phyloP scores from a whole-genome alignment of 495 filamentous ascomycete species.

The Lindgomyces ingoldianus region DNA sequence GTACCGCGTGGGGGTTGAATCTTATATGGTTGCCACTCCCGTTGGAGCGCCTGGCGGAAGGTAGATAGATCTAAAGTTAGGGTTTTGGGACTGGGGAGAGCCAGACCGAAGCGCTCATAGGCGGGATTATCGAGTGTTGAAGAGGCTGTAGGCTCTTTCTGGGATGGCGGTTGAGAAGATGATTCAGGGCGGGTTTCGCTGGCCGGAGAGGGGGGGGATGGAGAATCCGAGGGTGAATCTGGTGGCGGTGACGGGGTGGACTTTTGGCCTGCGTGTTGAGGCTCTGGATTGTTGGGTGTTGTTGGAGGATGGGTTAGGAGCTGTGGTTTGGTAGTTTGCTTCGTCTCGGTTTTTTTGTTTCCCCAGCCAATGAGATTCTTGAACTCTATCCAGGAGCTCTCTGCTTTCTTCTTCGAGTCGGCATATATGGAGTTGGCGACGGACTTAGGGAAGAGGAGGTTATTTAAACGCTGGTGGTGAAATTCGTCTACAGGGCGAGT shows the following conservation, averaged over 20 bases:
- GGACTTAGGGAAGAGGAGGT: constrained; percentile 49
- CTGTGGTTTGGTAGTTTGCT: not conserved
- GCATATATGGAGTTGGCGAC: constrained; percentile 46
- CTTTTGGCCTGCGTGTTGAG: not conserved
- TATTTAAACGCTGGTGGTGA: constrained; percentile 46
- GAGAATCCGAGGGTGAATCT: not conserved
- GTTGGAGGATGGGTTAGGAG: not conserved
- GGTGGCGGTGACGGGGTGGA: not conserved
- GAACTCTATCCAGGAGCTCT: constrained; percentile 3
- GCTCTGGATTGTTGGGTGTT: not conserved
- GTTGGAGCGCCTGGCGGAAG: constrained; percentile 59
- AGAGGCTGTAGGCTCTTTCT: constrained; percentile 3
- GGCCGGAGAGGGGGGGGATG: not conserved
- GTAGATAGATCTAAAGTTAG: constrained; percentile 46
- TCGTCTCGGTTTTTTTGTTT: not conserved
- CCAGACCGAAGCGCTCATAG: constrained; percentile 8
- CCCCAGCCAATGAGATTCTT: constrained; percentile 16
- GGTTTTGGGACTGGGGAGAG: constrained; percentile 23
- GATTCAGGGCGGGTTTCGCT: not conserved
- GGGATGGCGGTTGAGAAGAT: not conserved
- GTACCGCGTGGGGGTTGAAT: constrained; percentile 61
- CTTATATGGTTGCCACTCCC: constrained; percentile 31
- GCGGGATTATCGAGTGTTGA: not conserved
- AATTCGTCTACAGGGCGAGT: constrained; percentile 49
- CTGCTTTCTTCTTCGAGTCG: constrained; percentile 38